Base-by-base conservation (phyloP, 768 basidiomycete species). In the Pulveroboletus sp. region DNA sequence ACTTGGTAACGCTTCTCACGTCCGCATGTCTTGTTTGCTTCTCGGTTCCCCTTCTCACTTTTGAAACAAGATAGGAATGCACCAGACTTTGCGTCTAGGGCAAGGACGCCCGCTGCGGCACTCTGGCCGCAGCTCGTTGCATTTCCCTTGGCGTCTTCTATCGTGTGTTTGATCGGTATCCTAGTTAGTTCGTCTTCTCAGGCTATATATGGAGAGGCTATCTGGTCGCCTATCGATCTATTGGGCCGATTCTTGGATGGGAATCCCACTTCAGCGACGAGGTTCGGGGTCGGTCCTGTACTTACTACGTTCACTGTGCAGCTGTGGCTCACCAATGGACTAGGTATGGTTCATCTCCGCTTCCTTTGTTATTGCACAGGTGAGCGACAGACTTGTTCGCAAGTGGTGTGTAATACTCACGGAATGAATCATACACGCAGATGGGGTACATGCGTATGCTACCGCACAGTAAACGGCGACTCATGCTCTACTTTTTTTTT, bases 131-230 rank as follows among this genome's bases (percentile, higher is more conserved):
- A 90, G 65, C 69, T 87, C 14, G 67, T 89, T 52, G 76, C 87
- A 0, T 77, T 89, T 28, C 89, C 89, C 0, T 51, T 91, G 46
- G 78, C 80, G 1, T 89, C 89, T 69, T 81, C 82, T 24, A 63
- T 89, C 46, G 83, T 88, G 58, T 83, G 82, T 59, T 85, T 92
- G 68, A 72, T 92, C 52, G 87, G 88, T 1, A 87, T 93, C 64
- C 80, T 89, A 45, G 88, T 93, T 55, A 82, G 83, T 49, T 89
- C 88, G 1, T 85, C 86, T 17, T 85, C 85, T 17, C 74, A 82
- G 54, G 76, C 81, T 12, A 84, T 91, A 56, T 91, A 85, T 58
- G 86, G 85, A 21, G 81, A 83, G 55, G 79, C 83, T 12, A 78
- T 92, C 46, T 91, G 88, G 89, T 82, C 81, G 3, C 86, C 87